Evolutionary conservation across 2,329 filamentous ascomycete genomes (phyloP), one percentile per base, ranked within the genome.

Genomic region (Fusarium armeniacum): DNA sequence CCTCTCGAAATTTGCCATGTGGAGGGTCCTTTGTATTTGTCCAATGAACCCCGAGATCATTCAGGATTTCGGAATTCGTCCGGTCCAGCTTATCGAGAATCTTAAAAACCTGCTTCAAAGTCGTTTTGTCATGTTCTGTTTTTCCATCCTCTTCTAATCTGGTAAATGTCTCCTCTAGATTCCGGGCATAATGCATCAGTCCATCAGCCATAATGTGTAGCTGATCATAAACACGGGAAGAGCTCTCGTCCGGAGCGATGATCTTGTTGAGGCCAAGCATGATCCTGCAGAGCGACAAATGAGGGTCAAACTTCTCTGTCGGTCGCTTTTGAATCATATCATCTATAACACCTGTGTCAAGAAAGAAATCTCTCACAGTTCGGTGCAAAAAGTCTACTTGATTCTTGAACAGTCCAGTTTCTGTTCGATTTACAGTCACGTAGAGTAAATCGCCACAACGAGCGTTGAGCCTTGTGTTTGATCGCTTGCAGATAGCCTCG

Each of bases 341-440:
- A 20, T 44, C 38, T 13, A 54, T 44, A 12, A 33, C 51, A 1
- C 38, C 20, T 0, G 51, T 54, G 26, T 54, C 38, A 1, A 54
- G 28, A 16, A 54, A 54, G 38, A 54, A 54, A n/a, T 54, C 51
- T 2, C 38, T 33, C 12, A 33, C 51, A 5, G 51, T 54, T 33
- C 51, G 28, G 13, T 45, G 51, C 6, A 54, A 3, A 15, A 54
- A 54, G 20, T 44, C 51, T 0, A 54, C 51, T 2, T 44, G 50
- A 30, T n/a, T 30, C n/a, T 32, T 43, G 50, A 32, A 53, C 3
- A 43, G 2, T 10, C 24, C 11, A 2, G 26, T 43, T 18, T 32
- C 50, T 6, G 20, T 18, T 6, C 3, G 24, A 6, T 44, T n/a
- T 4, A 10, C 16, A 7, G 38, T 53, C 7, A 26, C 38, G 4